Evolutionary conservation across 1,284 basidiomycete genomes (phyloP).

Genomic region (Heterobasidion irregulare): DNA sequence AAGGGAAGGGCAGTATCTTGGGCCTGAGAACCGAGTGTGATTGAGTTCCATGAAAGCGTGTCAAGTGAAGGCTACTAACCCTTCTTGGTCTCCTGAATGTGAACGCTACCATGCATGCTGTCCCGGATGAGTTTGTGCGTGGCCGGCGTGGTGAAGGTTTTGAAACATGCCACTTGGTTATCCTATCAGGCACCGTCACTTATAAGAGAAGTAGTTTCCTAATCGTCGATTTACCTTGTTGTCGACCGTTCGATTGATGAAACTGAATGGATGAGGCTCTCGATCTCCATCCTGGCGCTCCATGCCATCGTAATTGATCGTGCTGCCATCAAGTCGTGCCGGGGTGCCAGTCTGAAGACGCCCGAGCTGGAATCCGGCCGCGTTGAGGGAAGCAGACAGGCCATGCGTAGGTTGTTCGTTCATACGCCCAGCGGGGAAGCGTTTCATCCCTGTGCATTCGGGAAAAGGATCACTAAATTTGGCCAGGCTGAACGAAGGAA

Average conservation of each 20-base stretch:
- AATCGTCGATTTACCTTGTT: slow-evolving; percentile 25
- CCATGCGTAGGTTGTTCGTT: slow-evolving; percentile 68
- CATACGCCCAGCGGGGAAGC: slow-evolving; percentile 79
- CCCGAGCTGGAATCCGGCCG: slow-evolving; percentile 74
- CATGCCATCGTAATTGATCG: slow-evolving; percentile 62
- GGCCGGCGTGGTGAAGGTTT: slow-evolving; percentile 62
- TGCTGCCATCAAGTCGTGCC: slow-evolving; percentile 63
- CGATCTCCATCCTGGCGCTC: slow-evolving; percentile 53
- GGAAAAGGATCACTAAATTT: background rate
- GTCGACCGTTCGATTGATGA: slow-evolving; percentile 29
- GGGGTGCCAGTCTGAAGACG: slow-evolving; percentile 89
- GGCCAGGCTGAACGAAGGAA: background rate
- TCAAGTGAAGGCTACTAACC: slow-evolving; percentile 28
- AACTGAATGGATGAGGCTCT: slow-evolving; percentile 51
- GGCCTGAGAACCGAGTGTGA: slow-evolving; percentile 37
- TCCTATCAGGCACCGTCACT: slow-evolving; percentile 28
- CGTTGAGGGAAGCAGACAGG: slow-evolving; percentile 65
- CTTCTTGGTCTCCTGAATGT: slow-evolving; percentile 82
- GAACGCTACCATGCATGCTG: slow-evolving; percentile 70
- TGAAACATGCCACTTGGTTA: slow-evolving; percentile 68
- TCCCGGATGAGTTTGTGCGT: slow-evolving; percentile 72
- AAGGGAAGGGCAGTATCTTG: slow-evolving; percentile 86
- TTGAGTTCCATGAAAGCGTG: background rate
- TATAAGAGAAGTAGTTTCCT: too few species aligned
- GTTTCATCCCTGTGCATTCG: slow-evolving; percentile 52